Evolutionary conservation across 1,284 basidiomycete genomes (phyloP), one percentile per base, ranked within the genome.

Genomic region (Austroboletus sp.): DNA sequence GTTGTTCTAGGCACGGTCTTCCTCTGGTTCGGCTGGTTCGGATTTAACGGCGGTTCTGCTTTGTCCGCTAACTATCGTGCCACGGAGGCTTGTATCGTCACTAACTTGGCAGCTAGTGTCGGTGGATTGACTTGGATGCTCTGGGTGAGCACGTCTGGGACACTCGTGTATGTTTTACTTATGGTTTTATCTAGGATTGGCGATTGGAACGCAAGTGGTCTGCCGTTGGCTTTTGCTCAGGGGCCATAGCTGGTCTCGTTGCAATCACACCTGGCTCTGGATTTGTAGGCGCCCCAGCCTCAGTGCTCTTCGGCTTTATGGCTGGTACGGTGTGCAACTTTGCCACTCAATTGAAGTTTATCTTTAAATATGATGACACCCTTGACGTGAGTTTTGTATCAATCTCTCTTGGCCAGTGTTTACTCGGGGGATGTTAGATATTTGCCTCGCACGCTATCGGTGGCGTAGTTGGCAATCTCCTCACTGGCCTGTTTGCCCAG

Each of bases 1-100:
- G 89, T 98, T 55, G 75, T 97, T 44, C 73, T 98, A 45, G 94
- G 94, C 42, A 98, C 95, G 0, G 80, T 84, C 11, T 82, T 98
- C 69, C 87, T 98, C 48, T 98, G 93, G 94, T 93, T 96, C 60
- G 94, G 93, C n/a, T 97, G 94, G 94, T 92, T 94, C 61, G 93
- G 86, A 8, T 89, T 88, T 74, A 94, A 94, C 69, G 91, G 91
- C 34, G 89, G 89, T 31, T 85, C 80, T 12, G 89, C 89, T 8
- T 74, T 91, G 49, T 76, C 79, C 27, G 91, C 91, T 53, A 95
- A 95, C 71, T 71, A 96, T 43, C 80, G 92, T 48, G 93, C 91
- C 1, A 79, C 85, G 31, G 81, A 89, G 68, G 92, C 93, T 15
- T 90, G 88, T 70, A 86, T 94, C 53, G 89, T 95, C 51, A 98